phyloP scores from a whole-genome alignment of 1,139 yeast species.

The Sugiyamaella paludigena region DNA sequence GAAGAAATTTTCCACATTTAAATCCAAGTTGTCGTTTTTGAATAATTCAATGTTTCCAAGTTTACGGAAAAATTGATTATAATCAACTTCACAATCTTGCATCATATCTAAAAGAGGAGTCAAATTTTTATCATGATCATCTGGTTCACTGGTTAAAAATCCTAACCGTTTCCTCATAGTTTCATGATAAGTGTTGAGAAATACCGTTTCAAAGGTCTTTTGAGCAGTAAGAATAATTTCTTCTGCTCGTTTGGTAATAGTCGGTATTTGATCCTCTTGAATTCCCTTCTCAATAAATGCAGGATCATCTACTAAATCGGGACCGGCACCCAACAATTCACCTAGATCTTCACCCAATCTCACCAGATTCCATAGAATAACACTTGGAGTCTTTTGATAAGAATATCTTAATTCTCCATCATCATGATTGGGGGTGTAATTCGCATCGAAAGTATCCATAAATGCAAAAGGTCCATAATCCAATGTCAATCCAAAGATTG shows the following conservation, averaged over 20 bases:
- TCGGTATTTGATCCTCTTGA: constrained; percentile 49
- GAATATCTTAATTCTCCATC: constrained; percentile 72
- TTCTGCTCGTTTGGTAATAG: constrained; percentile 61
- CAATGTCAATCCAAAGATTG: constrained; percentile 78
- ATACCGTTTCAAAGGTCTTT: constrained; percentile 61
- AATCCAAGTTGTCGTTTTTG: constrained; percentile 24
- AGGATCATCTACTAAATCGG: constrained; percentile 41
- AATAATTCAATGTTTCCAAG: constrained; percentile 48
- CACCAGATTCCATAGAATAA: constrained; percentile 92
- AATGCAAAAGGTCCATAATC: constrained; percentile 96
- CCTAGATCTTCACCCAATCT: constrained; percentile 83
- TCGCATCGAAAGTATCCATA: constrained; percentile 78
- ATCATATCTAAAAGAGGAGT: constrained; percentile 65
- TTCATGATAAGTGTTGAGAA: constrained; percentile 57
- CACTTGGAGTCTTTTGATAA: constrained; percentile 75
- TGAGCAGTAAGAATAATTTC: constrained; percentile 47
- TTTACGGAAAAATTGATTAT: constrained; percentile 68
- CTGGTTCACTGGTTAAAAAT: constrained; percentile 43
- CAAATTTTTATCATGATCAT: constrained; percentile 49
- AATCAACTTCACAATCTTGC: constrained; percentile 65
- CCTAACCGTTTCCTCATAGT: constrained; percentile 72
- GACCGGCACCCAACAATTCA: constrained; percentile 69
- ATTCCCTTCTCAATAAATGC: constrained; percentile 34
- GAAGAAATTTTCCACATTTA: constrained; percentile 39
- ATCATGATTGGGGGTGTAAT: constrained; percentile 86